Evolutionary conservation across 2,329 filamentous ascomycete genomes (phyloP), one percentile per base, ranked within the genome.

Genomic region (Colletotrichum liriopes): DNA sequence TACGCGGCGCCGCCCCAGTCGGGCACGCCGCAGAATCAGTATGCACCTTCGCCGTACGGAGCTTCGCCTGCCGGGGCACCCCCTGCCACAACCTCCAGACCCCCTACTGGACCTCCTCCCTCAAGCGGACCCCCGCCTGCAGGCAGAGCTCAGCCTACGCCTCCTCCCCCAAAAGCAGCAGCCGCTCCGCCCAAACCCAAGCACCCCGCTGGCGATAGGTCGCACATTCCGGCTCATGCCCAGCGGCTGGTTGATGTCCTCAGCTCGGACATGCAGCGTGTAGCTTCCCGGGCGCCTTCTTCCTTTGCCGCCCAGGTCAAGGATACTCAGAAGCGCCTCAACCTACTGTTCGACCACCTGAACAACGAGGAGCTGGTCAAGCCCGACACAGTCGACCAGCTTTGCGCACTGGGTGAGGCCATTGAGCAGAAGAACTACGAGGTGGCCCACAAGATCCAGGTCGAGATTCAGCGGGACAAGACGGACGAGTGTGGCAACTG

Each of bases 301-400:
- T 92, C 92, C 20, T 98, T 96, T 84, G 92, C 94, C 74, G 89
- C 92, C 18, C 95, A 98, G 81, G 95, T 99, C 26, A 93, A 94
- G 77, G 96, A 98, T 80, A 96, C 95, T 2, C 94, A 98, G 81
- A 98, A 98, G 84, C 92, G 96, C 37, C 88, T 99, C 71, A 94
- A 93, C 77, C 92, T 98, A 61, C 86, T 99, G n/a, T 98, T 98
- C 81, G 96, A 99, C 79, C 95, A 98, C 81, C 87, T 99, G 58
- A 99, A 98, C 87, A 98, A 98, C 76, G 93, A 95, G 79, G 95
- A 98, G 78, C 86, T 98, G 51, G 87, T 98, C 66, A 93, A 93
- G 84, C 90, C 93, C 1, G 92, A 93, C 78, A 98, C 93, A 0
- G 89, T 95, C 61, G 86, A 90, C 73, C 87, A 92, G 79, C 85